Evolutionary conservation across 73 alveolate species (phyloP).

Genomic region (Paramecium sonneborni): DNA sequence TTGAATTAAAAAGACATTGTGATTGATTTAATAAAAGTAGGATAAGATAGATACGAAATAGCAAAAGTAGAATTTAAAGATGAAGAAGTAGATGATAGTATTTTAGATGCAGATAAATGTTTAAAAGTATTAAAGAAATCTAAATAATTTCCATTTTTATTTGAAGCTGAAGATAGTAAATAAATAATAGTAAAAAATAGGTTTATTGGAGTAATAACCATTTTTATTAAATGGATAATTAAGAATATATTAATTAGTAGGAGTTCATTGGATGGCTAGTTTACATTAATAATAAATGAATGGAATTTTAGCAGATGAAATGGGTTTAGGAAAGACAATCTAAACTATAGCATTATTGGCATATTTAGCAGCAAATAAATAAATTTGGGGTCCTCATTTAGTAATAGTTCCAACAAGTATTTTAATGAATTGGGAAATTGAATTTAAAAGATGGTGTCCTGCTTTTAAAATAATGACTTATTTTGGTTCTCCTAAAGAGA

Average conservation of each 20-base stretch:
- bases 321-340: constrained; percentile 96
- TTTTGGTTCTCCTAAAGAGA: constrained; percentile 94
- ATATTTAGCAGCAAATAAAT: constrained; percentile 88
- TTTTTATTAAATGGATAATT: constrained; percentile 86
- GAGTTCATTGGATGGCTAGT: constrained; percentile 98
- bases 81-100: background rate
- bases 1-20: background rate
- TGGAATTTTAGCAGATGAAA: constrained; percentile 99
- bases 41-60: background rate
- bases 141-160: background rate
- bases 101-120: constrained; percentile 29
- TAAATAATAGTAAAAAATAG: background rate
- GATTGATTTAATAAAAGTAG: background rate
- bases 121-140: background rate
- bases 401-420: constrained; percentile 99
- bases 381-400: constrained; percentile 99
- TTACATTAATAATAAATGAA: constrained; percentile 96
- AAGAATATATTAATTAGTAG: constrained; percentile 96
- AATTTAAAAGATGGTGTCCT: constrained; percentile 99
- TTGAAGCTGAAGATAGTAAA: constrained; percentile 34
- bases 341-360: constrained; percentile 95
- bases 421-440: constrained; percentile 99
- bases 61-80: background rate
- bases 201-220: constrained; percentile 72
- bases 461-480: constrained; percentile 98